A percentile compares a stretch with the other conserved stretches of the same genome.
Conservation (phyloP, 2,329 filamentous ascomycete genomes). For the Ophiostoma tasmaniense region DNA sequence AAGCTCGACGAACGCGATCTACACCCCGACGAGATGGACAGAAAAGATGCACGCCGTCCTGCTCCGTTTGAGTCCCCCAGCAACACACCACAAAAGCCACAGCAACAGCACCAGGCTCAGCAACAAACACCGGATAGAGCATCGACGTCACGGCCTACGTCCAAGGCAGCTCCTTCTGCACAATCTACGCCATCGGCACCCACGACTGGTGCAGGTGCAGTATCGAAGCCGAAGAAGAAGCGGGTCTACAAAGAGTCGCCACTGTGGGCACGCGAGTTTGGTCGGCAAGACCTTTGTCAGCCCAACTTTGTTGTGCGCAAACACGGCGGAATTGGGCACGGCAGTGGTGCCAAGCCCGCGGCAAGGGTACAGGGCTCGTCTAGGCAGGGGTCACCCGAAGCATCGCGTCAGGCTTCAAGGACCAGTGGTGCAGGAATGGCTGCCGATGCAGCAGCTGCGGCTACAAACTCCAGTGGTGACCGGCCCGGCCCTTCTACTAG, state of each 20-base stretch:
- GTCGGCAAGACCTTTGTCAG: not conserved
- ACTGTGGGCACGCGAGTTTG: not conserved
- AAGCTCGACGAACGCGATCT: constrained; percentile 42
- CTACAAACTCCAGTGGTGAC: constrained; percentile 7
- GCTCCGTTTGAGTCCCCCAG: constrained; percentile 36
- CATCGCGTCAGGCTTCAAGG: constrained; percentile 20
- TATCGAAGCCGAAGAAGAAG: not conserved
- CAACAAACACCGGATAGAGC: not conserved
- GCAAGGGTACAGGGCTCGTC: not conserved
- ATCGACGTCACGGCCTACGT: not conserved
- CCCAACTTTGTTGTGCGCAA: constrained; percentile 5
- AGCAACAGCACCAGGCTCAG: not conserved
- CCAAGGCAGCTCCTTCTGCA: not conserved
- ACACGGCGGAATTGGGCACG: not conserved
- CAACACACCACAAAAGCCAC: not conserved
- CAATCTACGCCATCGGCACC: not conserved
- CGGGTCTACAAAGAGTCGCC: not conserved
- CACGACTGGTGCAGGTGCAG: not conserved
- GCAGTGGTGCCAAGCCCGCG: not conserved
- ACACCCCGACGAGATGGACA: constrained; percentile 44
- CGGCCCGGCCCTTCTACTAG: not conserved
- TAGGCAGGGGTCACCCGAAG: constrained; percentile 25
- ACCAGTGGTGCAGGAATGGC: constrained; percentile 22
- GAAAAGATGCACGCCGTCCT: constrained; percentile 36
- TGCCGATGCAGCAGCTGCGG: constrained; percentile 20